Percentiles rank a stretch among this genome's conserved stretches.
These are phyloP conservation scores for Anthostomella pinea DNA, from an alignment of 2,329 filamentous ascomycete species.

Conservation along the genomic window DNA sequence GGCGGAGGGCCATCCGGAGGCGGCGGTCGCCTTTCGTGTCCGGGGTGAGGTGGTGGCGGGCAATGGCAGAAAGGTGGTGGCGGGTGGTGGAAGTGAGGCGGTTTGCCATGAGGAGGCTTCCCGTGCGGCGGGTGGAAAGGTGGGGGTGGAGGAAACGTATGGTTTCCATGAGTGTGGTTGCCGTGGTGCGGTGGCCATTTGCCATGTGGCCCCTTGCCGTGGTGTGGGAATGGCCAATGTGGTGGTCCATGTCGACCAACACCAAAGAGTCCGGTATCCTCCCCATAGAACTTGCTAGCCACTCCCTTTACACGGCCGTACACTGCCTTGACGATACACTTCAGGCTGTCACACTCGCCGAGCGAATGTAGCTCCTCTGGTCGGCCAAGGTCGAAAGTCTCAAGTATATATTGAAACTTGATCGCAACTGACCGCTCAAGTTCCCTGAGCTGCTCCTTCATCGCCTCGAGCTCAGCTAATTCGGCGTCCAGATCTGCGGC, in stretches of 20 bases:
- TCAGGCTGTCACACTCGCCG: slow-evolving; percentile 39
- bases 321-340: slow-evolving; percentile 42
- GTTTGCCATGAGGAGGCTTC: slow-evolving; percentile 18
- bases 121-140: no score
- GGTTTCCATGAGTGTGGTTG: slow-evolving; percentile 28
- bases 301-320: slow-evolving; percentile 37
- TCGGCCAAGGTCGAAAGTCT: slow-evolving; percentile 32
- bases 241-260: slow-evolving; percentile 13
- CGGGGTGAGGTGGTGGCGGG: slow-evolving; percentile 23
- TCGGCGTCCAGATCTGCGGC: slow-evolving; percentile 36
- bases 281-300: slow-evolving; percentile 33
- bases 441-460: slow-evolving; percentile 40
- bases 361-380: slow-evolving; percentile 24
- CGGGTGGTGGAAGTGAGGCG: slow-evolving; percentile 23
- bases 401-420: slow-evolving; percentile 40
- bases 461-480: slow-evolving; percentile 42
- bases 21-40: slow-evolving; percentile 10
- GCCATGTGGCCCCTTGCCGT: slow-evolving; percentile 15
- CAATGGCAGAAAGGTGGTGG: slow-evolving; percentile 30
- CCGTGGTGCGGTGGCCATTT: slow-evolving; percentile 17
- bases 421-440: slow-evolving; percentile 41
- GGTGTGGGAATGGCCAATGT: slow-evolving; percentile 23
- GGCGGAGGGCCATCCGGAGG: no score
- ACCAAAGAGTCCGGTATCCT: slow-evolving; percentile 17
- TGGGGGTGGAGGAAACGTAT: slow-evolving; percentile 21